Evolutionary conservation across 2,329 filamentous ascomycete species (phyloP), one percentile per base, ranked within the genome.

Genomic region (Coniella lustricola): DNA sequence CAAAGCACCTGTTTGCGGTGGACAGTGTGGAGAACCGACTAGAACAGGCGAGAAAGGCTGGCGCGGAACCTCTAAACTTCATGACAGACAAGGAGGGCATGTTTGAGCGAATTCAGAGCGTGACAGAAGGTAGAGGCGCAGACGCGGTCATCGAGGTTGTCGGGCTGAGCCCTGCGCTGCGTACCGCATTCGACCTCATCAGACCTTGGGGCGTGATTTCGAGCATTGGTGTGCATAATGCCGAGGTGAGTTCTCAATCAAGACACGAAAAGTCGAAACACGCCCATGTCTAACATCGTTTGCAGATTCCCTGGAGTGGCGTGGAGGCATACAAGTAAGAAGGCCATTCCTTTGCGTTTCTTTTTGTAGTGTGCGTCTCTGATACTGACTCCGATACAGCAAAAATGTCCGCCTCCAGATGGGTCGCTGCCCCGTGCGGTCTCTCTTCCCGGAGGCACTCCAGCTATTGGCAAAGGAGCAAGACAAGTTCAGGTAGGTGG

Each of bases 41-140:
- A 36, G 81, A 85, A 45, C 72, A 87, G 36, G 90, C 90, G 20
- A 77, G 73, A 62, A 74, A 71, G 2, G 71, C 95, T 1, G 90
- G 90, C 3, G 90, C 88, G 2, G 88, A 91, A 65, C 83, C 87
- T 1, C 81, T 90, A 67, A 90, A 95, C 63, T 91, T 91, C 65
- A 67, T 76, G 60, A 80, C 71, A 2, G 79, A 87, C 52, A 75
- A 74, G 41, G 79, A 82, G 34, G 79, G 75, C 3, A 74, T 94
- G 63, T 68, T 82, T 48, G 73, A 76, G 56, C 77, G 84, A 46
- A 82, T 95, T 46, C 81, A 81, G 60, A 84, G 87, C 56, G 77
- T 84, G 41, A 93, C 88, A 0, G 75, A 85, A 14, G 89, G 89
- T 7, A 75, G 90, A 34, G 90, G 90, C 7, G 90, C 90, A 13